These are phyloP conservation scores for Tilletia caries DNA, from an alignment of 1,284 basidiomycete species.

Conservation along the genomic window DNA sequence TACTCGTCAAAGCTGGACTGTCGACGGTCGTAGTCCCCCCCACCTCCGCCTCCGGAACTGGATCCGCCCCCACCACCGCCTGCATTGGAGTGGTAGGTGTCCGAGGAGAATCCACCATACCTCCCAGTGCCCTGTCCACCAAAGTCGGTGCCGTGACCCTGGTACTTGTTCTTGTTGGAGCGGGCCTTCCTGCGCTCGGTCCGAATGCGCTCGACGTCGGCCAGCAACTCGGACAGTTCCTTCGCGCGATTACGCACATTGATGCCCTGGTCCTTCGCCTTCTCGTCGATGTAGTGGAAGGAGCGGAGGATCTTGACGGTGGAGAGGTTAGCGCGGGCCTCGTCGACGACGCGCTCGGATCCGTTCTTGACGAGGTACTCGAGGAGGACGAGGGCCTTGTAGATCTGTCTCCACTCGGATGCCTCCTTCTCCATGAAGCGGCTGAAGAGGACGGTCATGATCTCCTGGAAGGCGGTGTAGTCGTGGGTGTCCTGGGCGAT, in stretches of 20 bases:
- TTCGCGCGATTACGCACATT: conserved; percentile 93
- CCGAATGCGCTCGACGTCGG: conserved; percentile 87
- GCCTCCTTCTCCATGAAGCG: conserved; percentile 85
- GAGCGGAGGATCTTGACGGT: conserved; percentile 96
- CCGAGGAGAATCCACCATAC: conserved; percentile 79
- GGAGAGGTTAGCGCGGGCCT: conserved; percentile 87
- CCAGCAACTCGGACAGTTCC: conserved; percentile 82
- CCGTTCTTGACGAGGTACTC: conserved; percentile 97
- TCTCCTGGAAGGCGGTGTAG: conserved; percentile 98
- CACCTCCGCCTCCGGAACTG: conserved; percentile 57
- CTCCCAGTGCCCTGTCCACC: conserved; percentile 62
- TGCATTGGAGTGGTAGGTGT: conserved; percentile 58
- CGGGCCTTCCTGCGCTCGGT: conserved; percentile 88
- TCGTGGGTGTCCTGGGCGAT: conserved; percentile 93
- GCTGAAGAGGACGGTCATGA: conserved; percentile 95
- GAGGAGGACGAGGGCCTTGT: conserved; percentile 71
- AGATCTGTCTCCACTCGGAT: conserved; percentile 96
- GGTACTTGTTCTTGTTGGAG: conserved; percentile 85
- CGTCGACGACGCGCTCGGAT: conserved; percentile 96
- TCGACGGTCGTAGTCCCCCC: conserved; percentile 58
- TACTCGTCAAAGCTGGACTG: conserved; percentile 75
- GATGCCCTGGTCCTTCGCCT: conserved; percentile 97
- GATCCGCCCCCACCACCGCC: conserved; percentile 55
- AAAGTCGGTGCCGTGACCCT: conserved; percentile 73
- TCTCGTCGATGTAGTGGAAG: conserved; percentile 98